Conservation (phyloP, 2,329 filamentous ascomycete genomes). For the Xylaria arbuscula region DNA sequence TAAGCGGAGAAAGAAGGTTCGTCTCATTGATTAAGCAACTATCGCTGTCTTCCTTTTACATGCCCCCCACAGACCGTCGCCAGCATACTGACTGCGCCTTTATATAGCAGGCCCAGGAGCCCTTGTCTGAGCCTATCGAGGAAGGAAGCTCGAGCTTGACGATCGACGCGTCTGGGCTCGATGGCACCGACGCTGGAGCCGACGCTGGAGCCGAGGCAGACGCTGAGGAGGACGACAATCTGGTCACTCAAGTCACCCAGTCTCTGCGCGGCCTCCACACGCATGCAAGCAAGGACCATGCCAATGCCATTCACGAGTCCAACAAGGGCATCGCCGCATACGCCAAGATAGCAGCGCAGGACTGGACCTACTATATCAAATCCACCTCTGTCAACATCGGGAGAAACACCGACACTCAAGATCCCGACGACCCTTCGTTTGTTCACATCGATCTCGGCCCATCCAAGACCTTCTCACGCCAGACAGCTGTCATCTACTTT, state of each 20-base stretch:
- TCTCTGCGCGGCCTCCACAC: conserved; percentile 61
- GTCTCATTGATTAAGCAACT: conserved; percentile 10
- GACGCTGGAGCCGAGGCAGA: conserved; percentile 29
- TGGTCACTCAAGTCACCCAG: conserved; percentile 67
- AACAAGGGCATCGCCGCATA: conserved; percentile 76
- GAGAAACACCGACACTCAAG: conserved; percentile 68
- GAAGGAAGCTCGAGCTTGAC: conserved; percentile 47
- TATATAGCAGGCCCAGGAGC: conserved; percentile 54
- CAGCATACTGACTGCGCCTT: conserved; percentile 35
- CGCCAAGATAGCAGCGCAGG: conserved; percentile 82
- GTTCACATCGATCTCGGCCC: conserved; percentile 91
- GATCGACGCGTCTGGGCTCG: conserved; percentile 41
- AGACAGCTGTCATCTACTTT: conserved; percentile 80
- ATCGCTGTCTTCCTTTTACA: conserved; percentile 29
- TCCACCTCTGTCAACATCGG: conserved; percentile 81
- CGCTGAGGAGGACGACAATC: conserved; percentile 63
- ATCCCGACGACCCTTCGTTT: conserved; percentile 60
- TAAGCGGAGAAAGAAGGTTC: conserved; percentile 72
- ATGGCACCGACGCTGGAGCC: conserved; percentile 28
- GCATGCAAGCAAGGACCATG: conserved; percentile 70
- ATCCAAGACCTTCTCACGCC: conserved; percentile 81
- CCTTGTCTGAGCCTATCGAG: conserved; percentile 58
- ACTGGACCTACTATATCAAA: conserved; percentile 87
- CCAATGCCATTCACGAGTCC: conserved; percentile 72
- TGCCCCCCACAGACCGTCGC: background rate